Base-by-base conservation (phyloP, 148 eudicot genomes). In the Rhododendron mucronatum region DNA sequence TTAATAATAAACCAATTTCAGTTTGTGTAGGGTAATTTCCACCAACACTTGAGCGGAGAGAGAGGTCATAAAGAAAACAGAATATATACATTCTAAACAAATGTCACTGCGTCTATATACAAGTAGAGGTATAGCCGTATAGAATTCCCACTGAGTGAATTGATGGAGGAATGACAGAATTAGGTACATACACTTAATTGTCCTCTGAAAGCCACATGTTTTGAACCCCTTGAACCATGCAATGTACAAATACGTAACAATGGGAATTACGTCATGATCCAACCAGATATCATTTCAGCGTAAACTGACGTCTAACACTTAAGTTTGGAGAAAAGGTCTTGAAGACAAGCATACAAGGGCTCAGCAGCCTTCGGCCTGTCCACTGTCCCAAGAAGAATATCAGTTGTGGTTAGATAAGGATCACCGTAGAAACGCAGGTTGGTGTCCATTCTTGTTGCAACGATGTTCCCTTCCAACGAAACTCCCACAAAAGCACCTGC, bases 401-500 rank as follows among this genome's bases (percentile, higher is more conserved):
- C 99, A 53, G 91, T 83, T 21, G 98, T 91, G 55, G 99, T 97
- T 47, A 97, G 93, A 86, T 97, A 97, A 45, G 99, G 99, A 90
- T 97, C 99, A 3, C 99, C 99, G 47, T 97, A 97, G 86, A 97
- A 97, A 18, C 89, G 91, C 44, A 97, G 89, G 86, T 97, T 97
- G 33, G 96, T 89, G 87, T 94, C 99, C 90, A 94, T 93, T 88
- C 99, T 94, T 82, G 99, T 95, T 41, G 96, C 88, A 35, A 95
- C 99, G 48, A 93, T 84, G 88, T 92, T 95, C 41, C 98, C 96
- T 90, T 97, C 99, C 85, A 97, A 86, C 16, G 99, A 97, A 48
- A 97, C 95, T 33, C 99, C 99, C 82, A 97, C 95, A 91, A 97
- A 97, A 81, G 98, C 99, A 88, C 98, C 98, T 97, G 92, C 59